These are phyloP conservation scores for Prosopis cineraria DNA, from an alignment of 306 rosid genomes.

Conservation along the genomic window DNA sequence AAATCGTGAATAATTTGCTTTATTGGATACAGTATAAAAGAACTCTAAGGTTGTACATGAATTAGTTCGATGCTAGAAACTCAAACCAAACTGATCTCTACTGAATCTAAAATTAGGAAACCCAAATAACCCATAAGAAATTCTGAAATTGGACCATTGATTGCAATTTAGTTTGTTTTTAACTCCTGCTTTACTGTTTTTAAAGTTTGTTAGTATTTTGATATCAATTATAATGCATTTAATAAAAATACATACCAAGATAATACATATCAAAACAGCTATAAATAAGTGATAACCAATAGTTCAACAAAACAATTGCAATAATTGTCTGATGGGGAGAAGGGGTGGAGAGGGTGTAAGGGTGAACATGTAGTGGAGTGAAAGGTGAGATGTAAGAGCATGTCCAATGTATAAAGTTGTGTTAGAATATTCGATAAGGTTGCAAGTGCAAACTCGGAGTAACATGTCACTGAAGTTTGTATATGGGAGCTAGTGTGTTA, in stretches of 20 bases:
- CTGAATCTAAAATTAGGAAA: neutral
- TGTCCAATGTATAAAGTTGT: neutral
- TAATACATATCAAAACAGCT: neutral
- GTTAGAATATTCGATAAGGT: neutral
- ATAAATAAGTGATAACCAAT: neutral
- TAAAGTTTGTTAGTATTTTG: neutral
- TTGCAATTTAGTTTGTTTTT: neutral
- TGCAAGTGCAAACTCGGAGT: neutral
- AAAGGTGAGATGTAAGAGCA: neutral
- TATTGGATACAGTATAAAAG: neutral
- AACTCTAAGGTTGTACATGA: neutral
- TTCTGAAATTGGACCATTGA: neutral
- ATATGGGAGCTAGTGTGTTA: neutral
- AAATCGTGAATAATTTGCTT: slow-evolving; percentile 2
- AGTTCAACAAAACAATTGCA: neutral
- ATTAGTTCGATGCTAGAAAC: neutral
- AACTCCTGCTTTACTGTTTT: neutral
- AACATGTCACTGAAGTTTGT: neutral
- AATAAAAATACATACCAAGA: neutral
- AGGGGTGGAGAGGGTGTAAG: neutral
- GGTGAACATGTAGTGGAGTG: neutral
- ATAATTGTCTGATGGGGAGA: neutral
- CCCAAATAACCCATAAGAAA: neutral
- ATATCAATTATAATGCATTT: neutral
- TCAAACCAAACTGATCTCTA: neutral